Percentiles rank a stretch among this genome's conserved stretches.
These are phyloP conservation scores for Fusarium buxicola DNA, from an alignment of 2,329 filamentous ascomycete species.

Conservation along the genomic window DNA sequence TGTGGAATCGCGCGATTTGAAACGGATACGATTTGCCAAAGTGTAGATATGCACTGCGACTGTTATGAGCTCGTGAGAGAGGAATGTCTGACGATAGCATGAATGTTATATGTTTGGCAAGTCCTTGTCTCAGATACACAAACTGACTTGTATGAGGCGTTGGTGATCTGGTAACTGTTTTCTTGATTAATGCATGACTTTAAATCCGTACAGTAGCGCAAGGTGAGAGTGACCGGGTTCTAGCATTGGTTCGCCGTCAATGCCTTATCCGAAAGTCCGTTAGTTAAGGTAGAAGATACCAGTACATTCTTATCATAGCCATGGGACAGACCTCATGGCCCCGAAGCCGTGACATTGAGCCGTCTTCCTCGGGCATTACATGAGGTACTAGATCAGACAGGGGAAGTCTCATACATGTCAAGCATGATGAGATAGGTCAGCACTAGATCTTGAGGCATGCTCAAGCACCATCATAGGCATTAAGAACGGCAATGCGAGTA, in stretches of 20 bases:
- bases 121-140: constrained; percentile 27
- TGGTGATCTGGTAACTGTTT: constrained; percentile 8
- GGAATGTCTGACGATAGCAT: constrained; percentile 8
- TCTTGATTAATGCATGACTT: neutral
- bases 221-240: neutral
- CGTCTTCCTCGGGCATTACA: neutral
- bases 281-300: too few relatives aligned
- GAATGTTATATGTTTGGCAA: constrained; percentile 7
- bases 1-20: neutral
- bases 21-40: constrained; percentile 7
- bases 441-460: neutral
- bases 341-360: neutral
- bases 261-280: neutral
- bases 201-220: too few relatives aligned
- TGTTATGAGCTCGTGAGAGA: neutral
- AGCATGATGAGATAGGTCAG: neutral
- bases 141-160: constrained; percentile 12
- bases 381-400: neutral
- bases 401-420: constrained; percentile 1
- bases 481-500: neutral
- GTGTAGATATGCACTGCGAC: constrained; percentile 1
- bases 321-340: neutral
- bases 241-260: neutral
- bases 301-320: neutral
- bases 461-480: neutral